These are phyloP conservation scores for Termitomyces bulborhizus DNA, from an alignment of 768 basidiomycete species.

Conservation along the genomic window DNA sequence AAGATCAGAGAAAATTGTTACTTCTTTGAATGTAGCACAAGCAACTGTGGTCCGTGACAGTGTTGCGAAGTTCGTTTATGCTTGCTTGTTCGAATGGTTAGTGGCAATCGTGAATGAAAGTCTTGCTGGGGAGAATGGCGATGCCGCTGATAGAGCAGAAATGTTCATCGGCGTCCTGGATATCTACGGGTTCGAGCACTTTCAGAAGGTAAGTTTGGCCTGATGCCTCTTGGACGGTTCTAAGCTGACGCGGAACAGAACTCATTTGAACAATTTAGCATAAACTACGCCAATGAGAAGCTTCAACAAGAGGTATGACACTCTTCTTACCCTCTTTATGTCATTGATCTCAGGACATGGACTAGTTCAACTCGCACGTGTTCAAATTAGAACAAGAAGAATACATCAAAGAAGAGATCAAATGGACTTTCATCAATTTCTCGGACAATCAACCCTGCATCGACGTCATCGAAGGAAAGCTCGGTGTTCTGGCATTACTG, in stretches of 20 bases:
- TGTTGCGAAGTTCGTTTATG: conserved; percentile 98
- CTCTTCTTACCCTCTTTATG: not conserved
- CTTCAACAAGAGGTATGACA: conserved; percentile 85
- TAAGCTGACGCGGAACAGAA: conserved; percentile 40
- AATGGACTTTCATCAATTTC: conserved; percentile 99
- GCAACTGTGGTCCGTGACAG: conserved; percentile 93
- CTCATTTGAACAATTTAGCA: conserved; percentile 97
- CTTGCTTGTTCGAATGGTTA: conserved; percentile 97
- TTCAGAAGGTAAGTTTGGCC: conserved; percentile 68
- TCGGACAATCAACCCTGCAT: conserved; percentile 99
- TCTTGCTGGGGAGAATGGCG: conserved; percentile 90
- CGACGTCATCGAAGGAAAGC: conserved; percentile 95
- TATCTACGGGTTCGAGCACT: conserved; percentile 97
- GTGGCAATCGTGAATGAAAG: conserved; percentile 97
- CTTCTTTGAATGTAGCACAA: conserved; percentile 76
- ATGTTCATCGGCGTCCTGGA: conserved; percentile 99
- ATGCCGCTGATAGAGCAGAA: conserved; percentile 83
- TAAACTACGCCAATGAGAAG: conserved; percentile 99
- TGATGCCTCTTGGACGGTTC: not conserved
- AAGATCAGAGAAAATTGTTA: conserved; percentile 92
- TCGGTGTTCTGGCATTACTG: conserved; percentile 89
- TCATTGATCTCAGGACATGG: conserved; percentile 1
- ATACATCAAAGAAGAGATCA: conserved; percentile 96
- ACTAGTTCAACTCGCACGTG: conserved; percentile 96
- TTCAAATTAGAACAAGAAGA: conserved; percentile 99